Percentiles rank a stretch among this genome's conserved stretches.
Evolutionary conservation across 2,329 filamentous ascomycete species (phyloP).

Genomic region (Pyricularia sp.): DNA sequence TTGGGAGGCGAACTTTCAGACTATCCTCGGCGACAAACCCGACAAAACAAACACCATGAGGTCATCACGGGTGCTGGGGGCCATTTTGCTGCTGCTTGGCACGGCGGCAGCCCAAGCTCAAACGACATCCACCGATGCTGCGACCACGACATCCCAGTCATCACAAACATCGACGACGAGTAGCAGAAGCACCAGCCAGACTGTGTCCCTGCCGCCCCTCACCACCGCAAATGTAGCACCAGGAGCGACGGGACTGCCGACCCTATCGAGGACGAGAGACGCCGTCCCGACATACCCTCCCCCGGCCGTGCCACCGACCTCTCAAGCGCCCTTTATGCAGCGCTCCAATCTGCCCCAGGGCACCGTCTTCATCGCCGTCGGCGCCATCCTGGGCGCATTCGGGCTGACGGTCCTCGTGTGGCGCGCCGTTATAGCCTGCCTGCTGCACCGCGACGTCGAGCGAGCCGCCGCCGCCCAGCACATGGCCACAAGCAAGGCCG

Average conservation of each 20-base stretch:
- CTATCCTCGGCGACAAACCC: neutral
- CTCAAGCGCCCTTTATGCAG: slow-evolving; percentile 85
- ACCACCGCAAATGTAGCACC: neutral
- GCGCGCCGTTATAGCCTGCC: slow-evolving; percentile 81
- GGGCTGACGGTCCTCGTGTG: slow-evolving; percentile 75
- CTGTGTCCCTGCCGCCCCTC: neutral
- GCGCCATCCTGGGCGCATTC: slow-evolving; percentile 76
- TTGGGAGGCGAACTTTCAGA: neutral
- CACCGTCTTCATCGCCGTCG: slow-evolving; percentile 92
- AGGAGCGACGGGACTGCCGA: slow-evolving; percentile 22
- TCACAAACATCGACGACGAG: neutral
- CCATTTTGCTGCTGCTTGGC: neutral
- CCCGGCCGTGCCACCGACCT: slow-evolving; percentile 71
- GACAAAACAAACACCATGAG: neutral
- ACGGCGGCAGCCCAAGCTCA: neutral
- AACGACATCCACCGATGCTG: neutral
- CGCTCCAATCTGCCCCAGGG: slow-evolving; percentile 78
- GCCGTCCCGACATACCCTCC: slow-evolving; percentile 53
- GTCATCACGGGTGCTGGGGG: neutral
- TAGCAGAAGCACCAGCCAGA: neutral
- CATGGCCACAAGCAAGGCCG: slow-evolving; percentile 61
- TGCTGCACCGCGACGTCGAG: slow-evolving; percentile 84
- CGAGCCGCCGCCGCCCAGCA: slow-evolving; percentile 72
- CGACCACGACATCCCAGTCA: neutral
- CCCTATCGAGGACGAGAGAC: slow-evolving; percentile 25